phyloP scores from a whole-genome alignment of 176 grass and related monocot genomes.

The Carex pumila region DNA sequence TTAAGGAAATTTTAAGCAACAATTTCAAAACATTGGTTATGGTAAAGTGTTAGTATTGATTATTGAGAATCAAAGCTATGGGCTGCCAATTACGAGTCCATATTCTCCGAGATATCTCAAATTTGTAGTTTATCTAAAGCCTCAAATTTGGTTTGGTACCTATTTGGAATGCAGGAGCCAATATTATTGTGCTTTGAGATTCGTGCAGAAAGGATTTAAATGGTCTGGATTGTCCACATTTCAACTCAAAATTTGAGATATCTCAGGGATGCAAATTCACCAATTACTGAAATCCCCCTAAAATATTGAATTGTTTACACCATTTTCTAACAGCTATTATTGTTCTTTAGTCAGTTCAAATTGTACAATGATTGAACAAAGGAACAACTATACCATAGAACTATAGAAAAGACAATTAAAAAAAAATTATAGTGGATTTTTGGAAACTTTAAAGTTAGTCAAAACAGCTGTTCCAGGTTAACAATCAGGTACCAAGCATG shows the following conservation, averaged over 20 bases:
- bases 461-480: not conserved
- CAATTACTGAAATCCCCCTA: not conserved
- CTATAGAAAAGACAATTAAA: not conserved
- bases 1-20: not conserved
- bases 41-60: not conserved
- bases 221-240: too few species aligned
- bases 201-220: too few species aligned
- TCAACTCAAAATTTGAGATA: too few species aligned
- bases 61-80: not conserved
- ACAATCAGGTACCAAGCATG: not conserved
- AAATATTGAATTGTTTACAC: not conserved
- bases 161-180: too few species aligned
- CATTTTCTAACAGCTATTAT: not conserved
- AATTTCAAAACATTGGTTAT: not conserved
- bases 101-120: too few species aligned
- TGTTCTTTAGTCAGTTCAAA: not conserved
- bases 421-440: not conserved
- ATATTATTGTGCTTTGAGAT: too few species aligned
- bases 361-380: not conserved
- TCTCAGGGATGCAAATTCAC: too few species aligned
- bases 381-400: not conserved
- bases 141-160: too few species aligned
- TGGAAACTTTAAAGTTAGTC: not conserved
- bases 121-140: too few species aligned
- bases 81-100: not conserved